Conservation (phyloP, 1,284 basidiomycete genomes). For the Cutaneotrichosporon sp. region DNA sequence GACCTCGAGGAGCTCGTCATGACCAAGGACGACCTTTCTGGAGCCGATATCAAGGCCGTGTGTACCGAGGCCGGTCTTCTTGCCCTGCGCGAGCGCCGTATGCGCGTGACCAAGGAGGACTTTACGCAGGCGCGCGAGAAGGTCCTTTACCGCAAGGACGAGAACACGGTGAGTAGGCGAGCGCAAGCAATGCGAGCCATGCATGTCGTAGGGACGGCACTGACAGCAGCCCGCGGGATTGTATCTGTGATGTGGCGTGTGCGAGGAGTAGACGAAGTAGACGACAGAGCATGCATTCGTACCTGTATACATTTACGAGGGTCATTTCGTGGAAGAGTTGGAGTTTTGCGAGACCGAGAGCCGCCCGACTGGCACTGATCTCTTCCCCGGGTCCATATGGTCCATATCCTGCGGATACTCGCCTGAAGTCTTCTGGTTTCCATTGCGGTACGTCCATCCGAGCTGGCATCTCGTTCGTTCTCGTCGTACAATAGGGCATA, state of each 20-base stretch:
- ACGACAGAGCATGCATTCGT: conserved; percentile 3
- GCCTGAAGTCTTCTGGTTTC: too few species aligned
- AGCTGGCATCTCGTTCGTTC: too few species aligned
- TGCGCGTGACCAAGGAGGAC: conserved; percentile 92
- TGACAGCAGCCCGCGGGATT: conserved; percentile 35
- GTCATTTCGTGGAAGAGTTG: too few species aligned
- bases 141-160: conserved; percentile 88
- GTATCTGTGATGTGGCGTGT: conserved; percentile 36
- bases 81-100: conserved; percentile 88
- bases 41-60: conserved; percentile 97
- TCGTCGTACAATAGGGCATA: too few species aligned
- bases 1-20: conserved; percentile 94
- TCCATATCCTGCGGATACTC: too few species aligned
- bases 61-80: conserved; percentile 95
- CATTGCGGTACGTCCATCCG: too few species aligned
- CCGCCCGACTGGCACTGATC: too few species aligned
- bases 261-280: too few species aligned
- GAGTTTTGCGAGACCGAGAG: too few species aligned
- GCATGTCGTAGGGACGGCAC: background rate
- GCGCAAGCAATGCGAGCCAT: too few species aligned
- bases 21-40: conserved; percentile 93
- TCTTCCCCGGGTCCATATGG: too few species aligned
- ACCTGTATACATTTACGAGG: conserved; percentile 3
- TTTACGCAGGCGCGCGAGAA: conserved; percentile 83
- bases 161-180: conserved; percentile 59